Evolutionary conservation across 202 grass and related monocot genomes (phyloP), one percentile per base, ranked within the genome.

Genomic region (Digitaria exilis): DNA sequence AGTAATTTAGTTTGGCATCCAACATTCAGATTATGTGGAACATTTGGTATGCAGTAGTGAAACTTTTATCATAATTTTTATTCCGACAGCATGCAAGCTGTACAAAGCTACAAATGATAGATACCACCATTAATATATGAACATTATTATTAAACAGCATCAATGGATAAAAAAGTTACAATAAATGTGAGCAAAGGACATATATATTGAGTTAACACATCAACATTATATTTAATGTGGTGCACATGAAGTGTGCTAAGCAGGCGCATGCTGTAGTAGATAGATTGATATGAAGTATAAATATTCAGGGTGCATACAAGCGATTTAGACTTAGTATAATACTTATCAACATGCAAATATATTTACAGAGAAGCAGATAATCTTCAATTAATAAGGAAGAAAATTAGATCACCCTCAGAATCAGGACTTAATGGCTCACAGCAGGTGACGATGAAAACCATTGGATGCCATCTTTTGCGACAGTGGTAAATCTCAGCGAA

Each of bases 401-500:
- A 35, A 30, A 37, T 13, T n/a, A 66, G 19, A 9, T 56, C n/a
- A 67, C 62, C 77, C 26, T 21, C 52, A 39, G 29, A 17, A 39
- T 67, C 77, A 54, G 77, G 37, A 22, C 30, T 46, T 7, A 80
- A 7, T 25, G 61, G 45, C 32, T 80, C 62, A 28, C 77, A 80
- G 34, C 30, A 67, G 3, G 62, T 67, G 8, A 80, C n/a, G 14
- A 67, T 13, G 14, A 18, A 18, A 80, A 19, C 77, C 46, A 80
- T 26, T 26, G 28, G 29, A 12, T 2, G 31, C 14, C 31, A 2
- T 7, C 21, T 54, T 67, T 54, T 67, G 12, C 76, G 1, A 50
- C 76, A 79, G 29, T 19, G 3, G 14, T 17, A 11, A 32, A 80
- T 31, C 29, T 80, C 62, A 25, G 77, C 77, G 11, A 80, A 80